Percentiles rank a stretch among this genome's conserved stretches.
These are phyloP conservation scores for Phaeotremella skinneri DNA, from an alignment of 768 basidiomycete genomes.

Conservation along the genomic window DNA sequence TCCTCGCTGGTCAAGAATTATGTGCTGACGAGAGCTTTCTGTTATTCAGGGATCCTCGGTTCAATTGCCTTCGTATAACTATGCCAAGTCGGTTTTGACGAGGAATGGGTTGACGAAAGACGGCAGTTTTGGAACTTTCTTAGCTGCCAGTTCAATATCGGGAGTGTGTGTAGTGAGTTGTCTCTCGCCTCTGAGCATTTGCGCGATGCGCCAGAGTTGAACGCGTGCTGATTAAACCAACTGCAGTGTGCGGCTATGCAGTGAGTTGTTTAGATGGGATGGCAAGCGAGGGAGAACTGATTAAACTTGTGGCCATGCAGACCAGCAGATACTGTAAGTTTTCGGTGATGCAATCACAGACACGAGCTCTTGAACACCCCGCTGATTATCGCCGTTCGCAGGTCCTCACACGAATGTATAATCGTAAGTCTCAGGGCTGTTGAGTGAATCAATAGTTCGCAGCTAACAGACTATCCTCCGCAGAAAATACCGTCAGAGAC, in stretches of 20 bases:
- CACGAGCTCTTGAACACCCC: too few relatives aligned
- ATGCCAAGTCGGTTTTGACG: slow-evolving; percentile 78
- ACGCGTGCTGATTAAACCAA: slow-evolving; percentile 1
- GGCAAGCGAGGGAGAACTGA: neutral
- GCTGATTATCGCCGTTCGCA: neutral
- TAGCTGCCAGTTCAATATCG: slow-evolving; percentile 82
- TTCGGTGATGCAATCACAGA: neutral
- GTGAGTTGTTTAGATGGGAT: slow-evolving; percentile 53
- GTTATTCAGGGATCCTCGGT: slow-evolving; percentile 58
- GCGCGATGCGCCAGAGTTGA: too few relatives aligned
- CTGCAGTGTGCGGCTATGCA: slow-evolving; percentile 84
- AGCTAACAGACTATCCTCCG: slow-evolving; percentile 5
- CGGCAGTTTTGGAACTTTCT: slow-evolving; percentile 79
- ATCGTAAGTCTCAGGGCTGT: slow-evolving; percentile 55
- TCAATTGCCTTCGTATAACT: slow-evolving; percentile 93
- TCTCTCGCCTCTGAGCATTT: slow-evolving; percentile 3
- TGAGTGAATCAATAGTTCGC: neutral
- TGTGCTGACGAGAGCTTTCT: neutral
- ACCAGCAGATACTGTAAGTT: slow-evolving; percentile 38
- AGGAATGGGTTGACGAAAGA: slow-evolving; percentile 66
- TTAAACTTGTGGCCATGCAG: slow-evolving; percentile 11
- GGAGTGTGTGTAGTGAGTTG: slow-evolving; percentile 82
- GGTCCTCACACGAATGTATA: slow-evolving; percentile 73
- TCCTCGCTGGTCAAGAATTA: neutral
- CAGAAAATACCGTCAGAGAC: slow-evolving; percentile 50